These are phyloP conservation scores for Fusarium udum DNA, from an alignment of 2,329 filamentous ascomycete species.

Conservation along the genomic window DNA sequence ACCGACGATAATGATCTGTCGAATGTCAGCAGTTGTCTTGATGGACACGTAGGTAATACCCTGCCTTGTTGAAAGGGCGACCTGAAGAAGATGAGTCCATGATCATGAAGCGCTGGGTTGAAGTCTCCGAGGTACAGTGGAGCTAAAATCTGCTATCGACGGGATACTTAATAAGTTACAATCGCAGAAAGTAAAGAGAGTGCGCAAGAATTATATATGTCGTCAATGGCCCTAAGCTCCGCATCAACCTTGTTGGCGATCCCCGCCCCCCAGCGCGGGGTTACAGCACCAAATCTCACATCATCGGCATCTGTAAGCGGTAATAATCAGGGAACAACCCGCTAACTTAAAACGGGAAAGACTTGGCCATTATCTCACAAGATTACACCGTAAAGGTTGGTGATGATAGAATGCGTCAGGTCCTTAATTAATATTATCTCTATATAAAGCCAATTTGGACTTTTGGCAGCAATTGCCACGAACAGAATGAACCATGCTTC, in stretches of 20 bases:
- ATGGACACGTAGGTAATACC: fast-evolving
- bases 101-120: fast-evolving
- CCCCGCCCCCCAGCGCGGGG: not conserved
- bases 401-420: not conserved
- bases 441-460: not conserved
- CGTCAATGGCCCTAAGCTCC: not conserved
- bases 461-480: too few species aligned
- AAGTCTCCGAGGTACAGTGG: fast-evolving
- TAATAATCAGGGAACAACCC: not conserved
- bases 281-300: not conserved
- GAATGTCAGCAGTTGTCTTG: not conserved
- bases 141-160: fast-evolving
- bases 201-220: not conserved
- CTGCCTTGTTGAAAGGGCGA: not conserved
- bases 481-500: not conserved
- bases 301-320: not conserved
- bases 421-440: not conserved
- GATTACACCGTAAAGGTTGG: not conserved
- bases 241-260: not conserved
- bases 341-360: not conserved
- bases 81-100: not conserved
- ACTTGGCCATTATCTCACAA: not conserved
- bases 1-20: conserved; percentile 2
- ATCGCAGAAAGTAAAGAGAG: not conserved
- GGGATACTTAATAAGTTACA: not conserved